phyloP scores from a whole-genome alignment of 805 yeast genomes.

The Saturnispora mendoncae region DNA sequence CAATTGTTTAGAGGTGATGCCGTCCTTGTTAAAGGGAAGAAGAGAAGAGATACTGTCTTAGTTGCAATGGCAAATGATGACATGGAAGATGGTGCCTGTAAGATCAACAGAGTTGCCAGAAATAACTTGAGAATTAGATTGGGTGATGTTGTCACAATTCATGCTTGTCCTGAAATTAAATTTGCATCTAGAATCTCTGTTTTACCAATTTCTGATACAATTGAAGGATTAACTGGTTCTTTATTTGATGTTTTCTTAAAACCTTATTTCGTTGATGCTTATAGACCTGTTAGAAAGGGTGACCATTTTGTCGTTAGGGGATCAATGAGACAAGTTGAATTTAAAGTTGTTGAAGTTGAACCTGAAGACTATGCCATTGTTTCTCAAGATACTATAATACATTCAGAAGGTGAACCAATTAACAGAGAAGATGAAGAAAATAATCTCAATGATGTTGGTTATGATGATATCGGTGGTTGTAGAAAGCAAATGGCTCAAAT shows the following conservation, averaged over 20 bases:
- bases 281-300: conserved; percentile 96
- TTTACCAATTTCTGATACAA: conserved; percentile 94
- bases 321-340: conserved; percentile 99
- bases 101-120: conserved; percentile 93
- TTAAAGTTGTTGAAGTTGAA: conserved; percentile 96
- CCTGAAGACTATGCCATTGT: conserved; percentile 97
- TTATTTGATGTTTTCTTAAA: conserved; percentile 91
- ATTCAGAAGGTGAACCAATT: conserved; percentile 98
- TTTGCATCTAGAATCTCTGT: conserved; percentile 93
- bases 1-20: conserved; percentile 98
- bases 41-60: conserved; percentile 93
- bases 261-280: conserved; percentile 98
- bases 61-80: conserved; percentile 96
- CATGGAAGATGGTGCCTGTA: conserved; percentile 88
- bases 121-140: conserved; percentile 88
- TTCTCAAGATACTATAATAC: conserved; percentile 96
- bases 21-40: conserved; percentile 93
- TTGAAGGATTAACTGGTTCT: conserved; percentile 96
- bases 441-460: conserved; percentile 93
- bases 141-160: conserved; percentile 86
- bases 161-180: conserved; percentile 96
- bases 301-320: conserved; percentile 95
- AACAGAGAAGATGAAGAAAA: conserved; percentile 97
- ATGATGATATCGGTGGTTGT: conserved; percentile 98
- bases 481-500: conserved; percentile 99